phyloP scores from a whole-genome alignment of 2,329 filamentous ascomycete species.

The Eutypa lata region DNA sequence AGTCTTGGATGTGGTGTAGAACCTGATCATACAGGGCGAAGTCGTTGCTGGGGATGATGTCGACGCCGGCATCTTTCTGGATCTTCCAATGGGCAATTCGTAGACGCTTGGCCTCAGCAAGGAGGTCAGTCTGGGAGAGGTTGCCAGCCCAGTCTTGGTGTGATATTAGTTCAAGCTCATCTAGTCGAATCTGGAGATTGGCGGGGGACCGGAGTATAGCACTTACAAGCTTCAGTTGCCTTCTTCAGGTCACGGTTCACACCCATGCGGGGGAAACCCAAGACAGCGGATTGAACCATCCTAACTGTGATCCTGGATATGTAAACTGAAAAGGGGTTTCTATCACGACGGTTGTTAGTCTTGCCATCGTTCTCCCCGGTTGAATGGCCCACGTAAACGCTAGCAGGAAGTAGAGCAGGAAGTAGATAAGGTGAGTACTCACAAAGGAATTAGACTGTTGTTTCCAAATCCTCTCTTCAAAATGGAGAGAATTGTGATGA shows the following conservation, averaged over 20 bases:
- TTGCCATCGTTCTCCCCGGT: background rate
- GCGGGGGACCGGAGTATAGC: conserved; percentile 2
- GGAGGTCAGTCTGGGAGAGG: conserved; percentile 84
- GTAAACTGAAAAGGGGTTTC: conserved; percentile 18
- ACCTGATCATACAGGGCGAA: conserved; percentile 99
- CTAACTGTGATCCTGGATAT: conserved; percentile 35
- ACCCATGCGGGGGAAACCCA: conserved; percentile 99
- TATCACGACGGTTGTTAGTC: conserved; percentile 12
- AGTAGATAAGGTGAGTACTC: conserved; percentile 8
- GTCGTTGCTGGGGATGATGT: conserved; percentile 98
- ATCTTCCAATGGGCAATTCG: conserved; percentile 98
- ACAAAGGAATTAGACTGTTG: conserved; percentile 23
- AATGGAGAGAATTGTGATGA: conserved; percentile 10
- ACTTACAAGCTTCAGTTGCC: conserved; percentile 87
- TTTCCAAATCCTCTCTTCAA: conserved; percentile 19
- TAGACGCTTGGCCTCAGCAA: conserved; percentile 94
- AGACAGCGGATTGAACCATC: conserved; percentile 71
- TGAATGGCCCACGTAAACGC: background rate
- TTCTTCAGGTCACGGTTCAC: conserved; percentile 99
- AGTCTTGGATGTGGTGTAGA: conserved; percentile 96
- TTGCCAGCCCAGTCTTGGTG: conserved; percentile 80
- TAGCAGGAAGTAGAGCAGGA: background rate
- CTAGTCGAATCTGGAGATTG: conserved; percentile 1
- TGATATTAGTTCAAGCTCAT: conserved; percentile 11
- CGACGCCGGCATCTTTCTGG: conserved; percentile 96